These are phyloP conservation scores for Boletus rubroflammeus DNA, from an alignment of 768 basidiomycete species.

Conservation along the genomic window DNA sequence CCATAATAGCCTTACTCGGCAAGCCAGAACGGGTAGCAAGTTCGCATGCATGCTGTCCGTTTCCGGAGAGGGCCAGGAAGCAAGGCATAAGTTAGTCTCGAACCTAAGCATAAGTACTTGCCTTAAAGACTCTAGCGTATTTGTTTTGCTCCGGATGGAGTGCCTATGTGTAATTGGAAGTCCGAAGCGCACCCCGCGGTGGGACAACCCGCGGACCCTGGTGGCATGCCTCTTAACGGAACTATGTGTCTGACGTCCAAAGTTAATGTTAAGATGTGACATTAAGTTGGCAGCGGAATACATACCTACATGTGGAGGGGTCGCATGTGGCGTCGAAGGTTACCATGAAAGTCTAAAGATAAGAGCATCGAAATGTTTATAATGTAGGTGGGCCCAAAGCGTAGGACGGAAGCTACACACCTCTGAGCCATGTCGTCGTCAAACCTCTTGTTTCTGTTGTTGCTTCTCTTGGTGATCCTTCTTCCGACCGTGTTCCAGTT, in stretches of 20 bases:
- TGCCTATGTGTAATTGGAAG: background rate
- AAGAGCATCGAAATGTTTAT: conserved; percentile 8
- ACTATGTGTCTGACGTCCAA: too few relatives aligned
- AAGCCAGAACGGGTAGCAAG: background rate
- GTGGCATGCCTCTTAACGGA: background rate
- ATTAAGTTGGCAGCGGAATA: background rate
- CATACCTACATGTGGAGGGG: background rate
- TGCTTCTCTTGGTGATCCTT: conserved; percentile 7
- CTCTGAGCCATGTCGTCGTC: conserved; percentile 9
- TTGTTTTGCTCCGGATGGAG: background rate
- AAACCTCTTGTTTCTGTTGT: conserved; percentile 16
- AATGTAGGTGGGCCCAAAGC: background rate
- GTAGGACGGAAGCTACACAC: background rate
- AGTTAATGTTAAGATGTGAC: background rate
- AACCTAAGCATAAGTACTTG: background rate
- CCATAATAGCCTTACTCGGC: background rate
- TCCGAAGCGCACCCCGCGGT: background rate
- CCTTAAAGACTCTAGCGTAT: background rate
- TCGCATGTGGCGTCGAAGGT: conserved; percentile 1
- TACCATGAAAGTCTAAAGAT: background rate
- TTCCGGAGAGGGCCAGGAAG: background rate
- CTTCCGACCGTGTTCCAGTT: background rate
- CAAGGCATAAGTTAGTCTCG: background rate
- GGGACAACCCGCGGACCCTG: background rate
- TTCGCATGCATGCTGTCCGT: background rate